Percentiles rank a stretch among this genome's conserved stretches.
Evolutionary conservation across 345 rosid genomes (phyloP).

Genomic region (Populus davidiana): DNA sequence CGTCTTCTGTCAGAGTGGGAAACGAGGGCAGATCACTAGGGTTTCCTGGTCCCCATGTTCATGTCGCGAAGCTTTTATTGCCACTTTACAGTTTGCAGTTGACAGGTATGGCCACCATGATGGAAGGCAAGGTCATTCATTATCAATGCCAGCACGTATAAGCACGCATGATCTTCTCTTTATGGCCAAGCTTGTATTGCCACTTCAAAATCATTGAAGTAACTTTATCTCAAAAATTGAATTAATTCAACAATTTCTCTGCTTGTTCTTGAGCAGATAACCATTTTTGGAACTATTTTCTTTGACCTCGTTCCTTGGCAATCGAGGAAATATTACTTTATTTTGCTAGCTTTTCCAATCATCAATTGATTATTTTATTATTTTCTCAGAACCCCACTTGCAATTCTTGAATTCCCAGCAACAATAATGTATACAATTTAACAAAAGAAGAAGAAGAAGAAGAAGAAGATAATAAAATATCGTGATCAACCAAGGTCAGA

Average conservation of each 20-base stretch:
- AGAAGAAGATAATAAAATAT: too few species aligned
- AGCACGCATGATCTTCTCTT: too few species aligned
- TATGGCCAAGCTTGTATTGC: background rate
- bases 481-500: too few species aligned
- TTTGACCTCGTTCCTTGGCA: background rate
- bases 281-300: background rate
- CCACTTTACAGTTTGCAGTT: background rate
- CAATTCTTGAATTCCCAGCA: too few species aligned
- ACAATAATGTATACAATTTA: too few species aligned
- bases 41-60: background rate
- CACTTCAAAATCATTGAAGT: background rate
- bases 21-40: background rate
- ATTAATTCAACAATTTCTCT: too few species aligned
- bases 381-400: too few species aligned
- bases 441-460: too few species aligned
- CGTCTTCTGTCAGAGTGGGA: background rate
- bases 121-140: background rate
- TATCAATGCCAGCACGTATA: too few species aligned
- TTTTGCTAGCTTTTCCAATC: background rate
- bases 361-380: too few species aligned
- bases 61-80: background rate
- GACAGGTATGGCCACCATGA: background rate
- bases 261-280: background rate
- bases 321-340: too few species aligned
- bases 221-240: too few species aligned